These are phyloP conservation scores for Deuterostichococcus epilithicus DNA, from an alignment of 139 green algal species.

Conservation along the genomic window DNA sequence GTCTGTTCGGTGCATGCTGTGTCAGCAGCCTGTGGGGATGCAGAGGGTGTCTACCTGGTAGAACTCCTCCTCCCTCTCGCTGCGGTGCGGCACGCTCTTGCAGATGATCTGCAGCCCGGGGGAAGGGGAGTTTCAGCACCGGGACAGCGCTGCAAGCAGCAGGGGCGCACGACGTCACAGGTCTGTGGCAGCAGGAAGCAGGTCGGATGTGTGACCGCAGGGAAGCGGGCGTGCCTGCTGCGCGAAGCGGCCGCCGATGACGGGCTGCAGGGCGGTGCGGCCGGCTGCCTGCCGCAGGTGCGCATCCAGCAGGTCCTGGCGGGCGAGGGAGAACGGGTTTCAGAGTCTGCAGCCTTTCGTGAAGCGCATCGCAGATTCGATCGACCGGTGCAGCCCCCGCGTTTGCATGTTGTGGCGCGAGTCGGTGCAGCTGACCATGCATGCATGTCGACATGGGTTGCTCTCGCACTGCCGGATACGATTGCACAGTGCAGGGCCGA, in stretches of 20 bases:
- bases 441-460: not conserved
- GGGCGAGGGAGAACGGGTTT: not conserved
- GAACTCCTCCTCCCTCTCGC: constrained; percentile 80
- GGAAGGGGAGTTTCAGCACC: not conserved
- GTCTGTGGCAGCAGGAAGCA: too few relatives aligned
- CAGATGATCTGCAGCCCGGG: constrained; percentile 49
- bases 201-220: not conserved
- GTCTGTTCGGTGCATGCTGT: too few relatives aligned
- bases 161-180: too few relatives aligned
- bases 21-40: too few relatives aligned
- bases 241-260: constrained; percentile 75
- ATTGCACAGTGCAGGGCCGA: too few relatives aligned
- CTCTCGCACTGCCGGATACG: too few relatives aligned
- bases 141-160: too few relatives aligned
- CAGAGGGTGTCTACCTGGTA: constrained; percentile 29
- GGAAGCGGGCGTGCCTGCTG: constrained; percentile 40
- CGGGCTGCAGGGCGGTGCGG: constrained; percentile 53
- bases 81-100: constrained; percentile 27
- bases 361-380: too few relatives aligned
- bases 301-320: constrained; percentile 68
- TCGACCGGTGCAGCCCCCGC: too few relatives aligned
- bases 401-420: too few relatives aligned
- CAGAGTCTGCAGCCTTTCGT: too few relatives aligned
- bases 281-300: constrained; percentile 42
- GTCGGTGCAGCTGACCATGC: too few relatives aligned